Evolutionary conservation across 495 filamentous ascomycete species (phyloP).

Genomic region (Evernia prunastri): DNA sequence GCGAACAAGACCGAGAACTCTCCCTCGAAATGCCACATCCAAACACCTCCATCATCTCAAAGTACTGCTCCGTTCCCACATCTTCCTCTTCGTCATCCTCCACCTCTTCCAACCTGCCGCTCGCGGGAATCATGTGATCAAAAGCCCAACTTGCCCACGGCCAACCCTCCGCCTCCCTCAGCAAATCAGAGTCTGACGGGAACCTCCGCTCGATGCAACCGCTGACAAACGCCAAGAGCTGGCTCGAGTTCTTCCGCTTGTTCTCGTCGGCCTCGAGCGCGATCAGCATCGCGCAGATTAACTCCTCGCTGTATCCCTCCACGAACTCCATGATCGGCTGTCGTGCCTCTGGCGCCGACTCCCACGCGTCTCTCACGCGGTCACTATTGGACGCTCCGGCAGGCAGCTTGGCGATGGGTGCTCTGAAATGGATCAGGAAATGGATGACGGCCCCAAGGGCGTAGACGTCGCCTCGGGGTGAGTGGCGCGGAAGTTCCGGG

Average conservation of each 20-base stretch:
- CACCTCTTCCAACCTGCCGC: neutral
- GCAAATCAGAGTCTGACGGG: neutral
- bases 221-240: neutral
- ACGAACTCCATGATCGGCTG: neutral
- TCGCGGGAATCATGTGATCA: neutral
- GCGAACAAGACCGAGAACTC: neutral
- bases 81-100: neutral
- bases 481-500: constrained; percentile 77
- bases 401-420: neutral
- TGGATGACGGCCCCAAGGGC: constrained; percentile 55
- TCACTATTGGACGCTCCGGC: neutral
- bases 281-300: constrained; percentile 9
- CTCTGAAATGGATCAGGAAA: constrained; percentile 11
- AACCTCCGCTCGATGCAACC: neutral
- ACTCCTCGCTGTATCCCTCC: neutral
- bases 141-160: constrained; percentile 7
- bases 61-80: neutral
- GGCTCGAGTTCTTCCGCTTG: constrained; percentile 10
- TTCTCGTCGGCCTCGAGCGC: constrained; percentile 11
- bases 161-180: neutral
- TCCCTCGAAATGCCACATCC: neutral
- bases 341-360: neutral
- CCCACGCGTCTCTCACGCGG: neutral
- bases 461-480: constrained; percentile 91
- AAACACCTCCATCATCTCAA: neutral